Conservation (phyloP, 257 asterid genomes). For the Petunia axillaris region DNA sequence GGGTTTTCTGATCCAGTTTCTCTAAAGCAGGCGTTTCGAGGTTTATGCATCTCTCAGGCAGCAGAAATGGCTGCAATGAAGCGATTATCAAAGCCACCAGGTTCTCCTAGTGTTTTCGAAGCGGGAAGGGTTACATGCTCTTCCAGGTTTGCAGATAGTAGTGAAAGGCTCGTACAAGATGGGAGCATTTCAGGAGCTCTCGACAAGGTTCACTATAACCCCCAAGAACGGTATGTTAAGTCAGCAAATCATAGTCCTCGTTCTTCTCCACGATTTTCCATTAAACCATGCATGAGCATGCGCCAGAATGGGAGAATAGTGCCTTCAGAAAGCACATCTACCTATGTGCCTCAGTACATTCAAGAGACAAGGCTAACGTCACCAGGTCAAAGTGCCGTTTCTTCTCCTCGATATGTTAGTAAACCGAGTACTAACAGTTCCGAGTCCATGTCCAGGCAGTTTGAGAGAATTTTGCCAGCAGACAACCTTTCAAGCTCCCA, state of each 20-base stretch:
- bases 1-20: slow-evolving; percentile 90
- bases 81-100: slow-evolving; percentile 62
- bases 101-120: slow-evolving; percentile 81
- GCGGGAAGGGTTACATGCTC: slow-evolving; percentile 51
- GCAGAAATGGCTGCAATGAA: slow-evolving; percentile 88
- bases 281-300: slow-evolving; percentile 29
- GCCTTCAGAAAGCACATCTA: slow-evolving; percentile 34
- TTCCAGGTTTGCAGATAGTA: slow-evolving; percentile 23
- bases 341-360: slow-evolving; percentile 28
- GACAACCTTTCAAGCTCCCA: slow-evolving; percentile 24
- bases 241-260: slow-evolving; percentile 43
- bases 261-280: slow-evolving; percentile 44
- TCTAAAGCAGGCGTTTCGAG: slow-evolving; percentile 88
- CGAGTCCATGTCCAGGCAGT: slow-evolving; percentile 28
- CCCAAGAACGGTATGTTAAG: slow-evolving; percentile 41
- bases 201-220: slow-evolving; percentile 26
- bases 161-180: slow-evolving; percentile 37
- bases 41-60: slow-evolving; percentile 93
- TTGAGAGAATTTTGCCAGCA: slow-evolving; percentile 27
- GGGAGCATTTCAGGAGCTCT: slow-evolving; percentile 52
- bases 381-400: slow-evolving; percentile 26
- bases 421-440: slow-evolving; percentile 24
- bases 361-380: slow-evolving; percentile 32
- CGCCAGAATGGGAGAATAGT: slow-evolving; percentile 29
- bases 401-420: slow-evolving; percentile 31